phyloP scores from a whole-genome alignment of 1,284 basidiomycete genomes.

The Entoloma clypeatum region DNA sequence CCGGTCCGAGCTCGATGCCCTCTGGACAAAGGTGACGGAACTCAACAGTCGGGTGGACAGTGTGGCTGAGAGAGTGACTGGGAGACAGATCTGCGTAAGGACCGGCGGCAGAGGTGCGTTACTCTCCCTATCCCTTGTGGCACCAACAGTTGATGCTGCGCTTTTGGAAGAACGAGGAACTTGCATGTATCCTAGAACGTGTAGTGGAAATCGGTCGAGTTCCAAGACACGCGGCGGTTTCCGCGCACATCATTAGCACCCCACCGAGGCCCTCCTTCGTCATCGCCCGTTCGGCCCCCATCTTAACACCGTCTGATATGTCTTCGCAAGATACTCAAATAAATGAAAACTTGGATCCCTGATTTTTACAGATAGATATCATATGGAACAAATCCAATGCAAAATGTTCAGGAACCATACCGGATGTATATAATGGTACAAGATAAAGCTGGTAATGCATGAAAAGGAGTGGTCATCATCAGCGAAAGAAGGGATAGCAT shows the following conservation, averaged over 20 bases:
- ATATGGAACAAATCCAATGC: too few species aligned
- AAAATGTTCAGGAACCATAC: too few species aligned
- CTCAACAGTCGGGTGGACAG: constrained; percentile 44
- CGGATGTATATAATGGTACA: too few species aligned
- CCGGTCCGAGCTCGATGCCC: constrained; percentile 63
- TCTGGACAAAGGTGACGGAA: constrained; percentile 45
- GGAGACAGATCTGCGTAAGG: constrained; percentile 42
- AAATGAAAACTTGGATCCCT: too few species aligned
- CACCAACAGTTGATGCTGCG: not conserved
- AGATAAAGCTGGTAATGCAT: too few species aligned
- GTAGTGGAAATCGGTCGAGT: constrained; percentile 70
- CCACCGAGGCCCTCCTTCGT: constrained; percentile 3
- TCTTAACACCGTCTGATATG: too few species aligned
- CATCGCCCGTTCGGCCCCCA: too few species aligned
- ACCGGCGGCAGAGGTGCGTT: constrained; percentile 46
- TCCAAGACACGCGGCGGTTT: constrained; percentile 50
- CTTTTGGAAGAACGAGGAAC: constrained; percentile 49
- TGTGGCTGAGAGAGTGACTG: constrained; percentile 42
- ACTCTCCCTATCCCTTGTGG: constrained; percentile 7
- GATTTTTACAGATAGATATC: too few species aligned
- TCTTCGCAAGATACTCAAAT: constrained; percentile 14
- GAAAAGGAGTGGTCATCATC: too few species aligned
- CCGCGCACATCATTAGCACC: constrained; percentile 39
- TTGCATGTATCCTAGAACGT: constrained; percentile 62
- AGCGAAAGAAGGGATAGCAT: too few species aligned